These are phyloP conservation scores for Solanum virginianum DNA, from an alignment of 257 asterid genomes.

Conservation along the genomic window DNA sequence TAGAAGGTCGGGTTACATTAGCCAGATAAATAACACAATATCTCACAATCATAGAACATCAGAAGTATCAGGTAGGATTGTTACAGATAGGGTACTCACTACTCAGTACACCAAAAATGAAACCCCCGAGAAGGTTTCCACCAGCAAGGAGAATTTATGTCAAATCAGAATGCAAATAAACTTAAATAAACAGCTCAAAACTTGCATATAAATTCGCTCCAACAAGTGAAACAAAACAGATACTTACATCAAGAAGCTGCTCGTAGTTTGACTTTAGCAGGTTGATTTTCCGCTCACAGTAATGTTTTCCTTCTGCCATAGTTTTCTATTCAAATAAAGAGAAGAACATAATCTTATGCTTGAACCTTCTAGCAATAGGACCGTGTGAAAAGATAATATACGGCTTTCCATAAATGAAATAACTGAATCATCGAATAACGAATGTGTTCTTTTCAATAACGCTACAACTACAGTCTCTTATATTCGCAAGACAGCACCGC, in stretches of 20 bases:
- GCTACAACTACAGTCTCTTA: not conserved
- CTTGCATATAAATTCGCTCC: not conserved
- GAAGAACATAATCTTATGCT: not conserved
- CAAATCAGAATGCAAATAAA: not conserved
- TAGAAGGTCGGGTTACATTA: not conserved
- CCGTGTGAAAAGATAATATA: too few relatives aligned
- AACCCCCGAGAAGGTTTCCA: not conserved
- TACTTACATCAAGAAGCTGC: constrained; percentile 82
- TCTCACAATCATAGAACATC: not conserved
- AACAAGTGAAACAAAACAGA: not conserved
- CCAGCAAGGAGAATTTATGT: not conserved
- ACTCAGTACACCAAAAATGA: not conserved
- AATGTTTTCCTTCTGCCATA: constrained; percentile 86
- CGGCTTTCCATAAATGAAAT: not conserved
- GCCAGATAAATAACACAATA: not conserved
- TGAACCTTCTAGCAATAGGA: not conserved
- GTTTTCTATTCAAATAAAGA: constrained; percentile 49
- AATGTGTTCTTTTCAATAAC: not conserved
- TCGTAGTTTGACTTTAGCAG: constrained; percentile 91
- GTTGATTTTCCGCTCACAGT: constrained; percentile 77
- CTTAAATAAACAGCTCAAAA: not conserved
- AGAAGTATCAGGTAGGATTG: not conserved
- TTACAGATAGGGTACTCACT: not conserved
- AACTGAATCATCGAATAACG: not conserved
- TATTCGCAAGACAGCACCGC: not conserved